phyloP scores from a whole-genome alignment of 2,329 filamentous ascomycete species.

The Ilyonectria mors-panacis region DNA sequence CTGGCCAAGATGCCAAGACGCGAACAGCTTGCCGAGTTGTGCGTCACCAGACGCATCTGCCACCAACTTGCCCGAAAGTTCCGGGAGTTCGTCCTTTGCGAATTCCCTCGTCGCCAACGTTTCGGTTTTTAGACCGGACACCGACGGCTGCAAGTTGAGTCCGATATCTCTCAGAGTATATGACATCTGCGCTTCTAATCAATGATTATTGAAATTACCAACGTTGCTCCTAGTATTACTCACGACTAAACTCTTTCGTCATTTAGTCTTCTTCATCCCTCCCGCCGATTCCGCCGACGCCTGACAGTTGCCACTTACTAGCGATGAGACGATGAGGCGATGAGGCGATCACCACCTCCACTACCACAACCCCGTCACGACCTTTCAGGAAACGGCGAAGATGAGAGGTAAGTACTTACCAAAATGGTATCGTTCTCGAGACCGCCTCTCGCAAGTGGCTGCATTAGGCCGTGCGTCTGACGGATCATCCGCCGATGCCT shows the following conservation, averaged over 20 bases:
- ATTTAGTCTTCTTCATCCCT: neutral
- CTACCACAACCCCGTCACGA: neutral
- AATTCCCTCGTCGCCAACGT: neutral
- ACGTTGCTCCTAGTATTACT: neutral
- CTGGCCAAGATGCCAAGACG: constrained; percentile 16
- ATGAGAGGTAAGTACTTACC: constrained; percentile 6
- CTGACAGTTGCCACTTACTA: no score
- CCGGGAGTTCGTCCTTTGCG: constrained; percentile 9
- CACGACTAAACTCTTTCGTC: neutral
- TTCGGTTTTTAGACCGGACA: constrained; percentile 1
- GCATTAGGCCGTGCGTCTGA: constrained; percentile 19
- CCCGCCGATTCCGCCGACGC: neutral
- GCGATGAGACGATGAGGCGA: neutral
- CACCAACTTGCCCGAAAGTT: constrained; percentile 24
- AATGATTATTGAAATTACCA: neutral
- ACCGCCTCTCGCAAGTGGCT: constrained; percentile 19
- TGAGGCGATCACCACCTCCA: constrained; percentile 12
- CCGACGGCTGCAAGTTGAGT: constrained; percentile 1
- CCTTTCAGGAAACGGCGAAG: neutral
- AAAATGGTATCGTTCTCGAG: neutral
- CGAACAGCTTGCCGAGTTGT: constrained; percentile 12
- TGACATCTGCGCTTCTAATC: neutral
- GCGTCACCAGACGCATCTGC: constrained; percentile 1
- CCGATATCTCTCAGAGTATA: neutral
- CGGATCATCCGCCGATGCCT: constrained; percentile 13